Conservation (phyloP, 768 basidiomycete species). For the Trametes cubensis region DNA sequence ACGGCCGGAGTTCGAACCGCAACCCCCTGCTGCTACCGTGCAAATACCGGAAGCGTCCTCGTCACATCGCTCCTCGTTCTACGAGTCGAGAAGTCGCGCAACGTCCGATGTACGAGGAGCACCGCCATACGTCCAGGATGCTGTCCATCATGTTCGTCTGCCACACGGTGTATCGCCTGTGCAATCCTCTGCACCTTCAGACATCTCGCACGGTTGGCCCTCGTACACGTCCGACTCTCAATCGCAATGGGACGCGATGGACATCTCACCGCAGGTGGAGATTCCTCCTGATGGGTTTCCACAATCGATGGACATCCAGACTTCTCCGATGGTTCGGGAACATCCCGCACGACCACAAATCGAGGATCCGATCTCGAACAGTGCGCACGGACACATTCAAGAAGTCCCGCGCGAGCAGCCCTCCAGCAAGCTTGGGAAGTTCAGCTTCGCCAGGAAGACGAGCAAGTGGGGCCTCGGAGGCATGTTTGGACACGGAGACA, state of each 20-base stretch:
- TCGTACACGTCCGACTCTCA: constrained; percentile 28
- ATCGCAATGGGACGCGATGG: constrained; percentile 59
- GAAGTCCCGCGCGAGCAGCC: constrained; percentile 21
- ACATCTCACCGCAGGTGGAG: constrained; percentile 55
- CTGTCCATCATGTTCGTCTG: constrained; percentile 24
- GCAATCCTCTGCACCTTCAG: constrained; percentile 27
- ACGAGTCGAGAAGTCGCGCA: constrained; percentile 36
- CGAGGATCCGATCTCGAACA: constrained; percentile 42
- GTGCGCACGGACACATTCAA: constrained; percentile 33
- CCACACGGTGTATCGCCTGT: constrained; percentile 14
- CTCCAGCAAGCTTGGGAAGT: constrained; percentile 55
- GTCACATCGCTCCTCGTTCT: constrained; percentile 58
- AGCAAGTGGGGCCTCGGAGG: constrained; percentile 60
- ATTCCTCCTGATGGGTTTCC: constrained; percentile 43
- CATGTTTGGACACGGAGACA: constrained; percentile 76
- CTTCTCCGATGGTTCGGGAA: constrained; percentile 56
- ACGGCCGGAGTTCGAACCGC: constrained; percentile 41
- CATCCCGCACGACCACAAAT: constrained; percentile 48
- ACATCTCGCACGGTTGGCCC: constrained; percentile 28
- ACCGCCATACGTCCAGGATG: constrained; percentile 34
- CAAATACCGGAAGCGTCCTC: constrained; percentile 51
- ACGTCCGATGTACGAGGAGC: constrained; percentile 11
- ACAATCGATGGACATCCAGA: constrained; percentile 54
- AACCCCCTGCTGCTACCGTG: constrained; percentile 41
- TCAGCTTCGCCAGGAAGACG: constrained; percentile 71